Evolutionary conservation across 164 flowering plant genomes (phyloP).

Genomic region (Saururus chinensis): DNA sequence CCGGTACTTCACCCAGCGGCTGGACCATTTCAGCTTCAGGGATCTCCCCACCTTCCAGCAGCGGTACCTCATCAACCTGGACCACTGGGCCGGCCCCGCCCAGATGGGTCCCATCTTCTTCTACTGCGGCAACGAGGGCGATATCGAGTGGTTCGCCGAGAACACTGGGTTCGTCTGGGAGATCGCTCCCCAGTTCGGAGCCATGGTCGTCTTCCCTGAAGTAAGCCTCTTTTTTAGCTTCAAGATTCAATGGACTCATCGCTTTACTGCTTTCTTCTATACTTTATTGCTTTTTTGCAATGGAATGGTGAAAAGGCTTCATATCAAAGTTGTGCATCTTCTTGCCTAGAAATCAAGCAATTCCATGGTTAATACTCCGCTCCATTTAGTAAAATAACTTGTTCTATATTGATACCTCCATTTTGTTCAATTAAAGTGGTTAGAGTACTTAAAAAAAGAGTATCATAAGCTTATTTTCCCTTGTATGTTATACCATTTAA

Average conservation of each 20-base stretch:
- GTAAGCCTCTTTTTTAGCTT: constrained; percentile 18
- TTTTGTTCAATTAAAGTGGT: too few relatives aligned
- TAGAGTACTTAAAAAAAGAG: too few relatives aligned
- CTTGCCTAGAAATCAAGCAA: too few relatives aligned
- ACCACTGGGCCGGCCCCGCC: constrained; percentile 55
- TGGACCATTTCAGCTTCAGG: constrained; percentile 87
- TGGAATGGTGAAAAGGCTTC: too few relatives aligned
- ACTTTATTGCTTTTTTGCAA: neutral
- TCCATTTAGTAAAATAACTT: too few relatives aligned
- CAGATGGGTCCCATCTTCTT: constrained; percentile 63
- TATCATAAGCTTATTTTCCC: too few relatives aligned
- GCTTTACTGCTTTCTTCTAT: neutral
- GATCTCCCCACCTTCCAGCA: constrained; percentile 46
- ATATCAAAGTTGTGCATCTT: too few relatives aligned
- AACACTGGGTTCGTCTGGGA: constrained; percentile 94
- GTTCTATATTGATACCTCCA: too few relatives aligned
- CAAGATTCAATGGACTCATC: neutral
- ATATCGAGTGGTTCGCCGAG: constrained; percentile 82
- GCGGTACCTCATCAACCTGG: constrained; percentile 58
- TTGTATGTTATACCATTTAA: too few relatives aligned
- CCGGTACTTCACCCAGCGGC: constrained; percentile 45
- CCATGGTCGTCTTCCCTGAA: constrained; percentile 78
- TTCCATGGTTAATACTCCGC: too few relatives aligned
- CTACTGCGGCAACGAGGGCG: constrained; percentile 91
- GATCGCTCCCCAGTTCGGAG: constrained; percentile 73